Conservation (phyloP, 208 protist species). For the Wallacemonas sp. region DNA sequence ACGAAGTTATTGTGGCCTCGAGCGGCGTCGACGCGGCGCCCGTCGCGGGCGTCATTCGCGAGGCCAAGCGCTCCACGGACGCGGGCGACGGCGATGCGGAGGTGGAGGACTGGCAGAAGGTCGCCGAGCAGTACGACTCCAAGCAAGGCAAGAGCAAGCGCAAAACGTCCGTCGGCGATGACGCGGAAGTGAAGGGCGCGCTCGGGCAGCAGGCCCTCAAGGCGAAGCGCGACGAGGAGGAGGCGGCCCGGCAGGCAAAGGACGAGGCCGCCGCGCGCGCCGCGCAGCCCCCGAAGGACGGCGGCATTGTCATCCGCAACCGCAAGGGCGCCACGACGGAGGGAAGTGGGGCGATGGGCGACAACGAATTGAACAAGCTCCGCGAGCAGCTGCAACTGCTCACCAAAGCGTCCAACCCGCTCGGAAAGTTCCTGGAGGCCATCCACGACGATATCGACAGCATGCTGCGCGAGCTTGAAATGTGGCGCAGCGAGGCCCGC, state of each 20-base stretch:
- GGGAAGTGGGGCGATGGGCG: conserved; percentile 44
- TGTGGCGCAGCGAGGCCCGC: conserved; percentile 88
- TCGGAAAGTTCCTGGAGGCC: conserved; percentile 84
- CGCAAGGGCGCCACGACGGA: conserved; percentile 35
- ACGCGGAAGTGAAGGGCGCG: conserved; percentile 67
- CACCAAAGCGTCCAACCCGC: conserved; percentile 88
- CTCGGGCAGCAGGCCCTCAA: conserved; percentile 85
- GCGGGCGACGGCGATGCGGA: conserved; percentile 28
- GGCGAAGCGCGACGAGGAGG: conserved; percentile 83
- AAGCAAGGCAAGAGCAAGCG: conserved; percentile 30
- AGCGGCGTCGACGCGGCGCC: conserved; percentile 33
- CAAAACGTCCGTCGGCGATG: conserved; percentile 39
- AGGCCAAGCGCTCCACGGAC: conserved; percentile 37
- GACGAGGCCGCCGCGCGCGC: conserved; percentile 27
- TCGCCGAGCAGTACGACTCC: conserved; percentile 73
- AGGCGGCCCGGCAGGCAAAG: conserved; percentile 37
- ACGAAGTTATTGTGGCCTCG: conserved; percentile 68
- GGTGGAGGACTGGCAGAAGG: conserved; percentile 76
- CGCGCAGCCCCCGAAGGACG: conserved; percentile 24
- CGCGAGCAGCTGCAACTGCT: conserved; percentile 88
- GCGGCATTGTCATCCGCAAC: conserved; percentile 78
- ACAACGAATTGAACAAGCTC: conserved; percentile 77
- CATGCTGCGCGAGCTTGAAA: conserved; percentile 88
- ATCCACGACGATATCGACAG: conserved; percentile 91
- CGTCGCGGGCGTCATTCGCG: conserved; percentile 61